phyloP scores from a whole-genome alignment of 1,284 basidiomycete genomes.

The Polyporus tsugae region DNA sequence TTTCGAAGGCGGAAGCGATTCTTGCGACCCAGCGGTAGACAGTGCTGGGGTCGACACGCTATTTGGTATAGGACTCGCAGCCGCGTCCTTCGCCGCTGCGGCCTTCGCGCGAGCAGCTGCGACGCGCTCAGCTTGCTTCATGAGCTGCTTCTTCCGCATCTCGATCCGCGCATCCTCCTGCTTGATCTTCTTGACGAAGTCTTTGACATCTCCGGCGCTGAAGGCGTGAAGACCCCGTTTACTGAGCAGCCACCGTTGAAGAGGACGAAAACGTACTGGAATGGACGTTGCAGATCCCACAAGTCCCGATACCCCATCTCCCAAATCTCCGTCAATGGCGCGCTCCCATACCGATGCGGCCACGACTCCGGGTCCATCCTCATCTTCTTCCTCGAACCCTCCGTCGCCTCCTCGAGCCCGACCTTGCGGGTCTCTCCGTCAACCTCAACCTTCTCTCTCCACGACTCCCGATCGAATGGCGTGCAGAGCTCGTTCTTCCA shows the following conservation, averaged over 20 bases:
- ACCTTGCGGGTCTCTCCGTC: conserved; percentile 49
- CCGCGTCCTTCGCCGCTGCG: conserved; percentile 35
- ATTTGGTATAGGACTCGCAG: conserved; percentile 32
- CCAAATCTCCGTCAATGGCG: conserved; percentile 80
- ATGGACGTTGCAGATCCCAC: conserved; percentile 66
- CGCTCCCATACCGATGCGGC: conserved; percentile 68
- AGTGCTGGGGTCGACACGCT: conserved; percentile 25
- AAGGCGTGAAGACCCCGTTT: background rate
- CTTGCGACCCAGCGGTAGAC: conserved; percentile 25
- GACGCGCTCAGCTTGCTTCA: conserved; percentile 54
- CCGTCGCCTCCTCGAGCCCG: conserved; percentile 70
- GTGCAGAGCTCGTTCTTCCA: conserved; percentile 85
- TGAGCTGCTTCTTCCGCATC: conserved; percentile 63
- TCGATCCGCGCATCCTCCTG: conserved; percentile 70
- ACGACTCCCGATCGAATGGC: conserved; percentile 77
- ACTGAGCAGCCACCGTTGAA: background rate
- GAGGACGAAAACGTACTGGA: conserved; percentile 59
- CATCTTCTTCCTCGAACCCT: conserved; percentile 56
- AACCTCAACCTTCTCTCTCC: conserved; percentile 55
- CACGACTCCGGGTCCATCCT: conserved; percentile 64
- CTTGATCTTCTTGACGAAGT: conserved; percentile 75
- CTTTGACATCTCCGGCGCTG: conserved; percentile 75
- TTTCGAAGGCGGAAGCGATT: conserved; percentile 23
- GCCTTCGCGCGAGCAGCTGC: conserved; percentile 55
- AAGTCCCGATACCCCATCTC: conserved; percentile 76